These are phyloP conservation scores for Suhomyces guaymorum DNA, from an alignment of 1,139 yeast genomes.

Conservation along the genomic window DNA sequence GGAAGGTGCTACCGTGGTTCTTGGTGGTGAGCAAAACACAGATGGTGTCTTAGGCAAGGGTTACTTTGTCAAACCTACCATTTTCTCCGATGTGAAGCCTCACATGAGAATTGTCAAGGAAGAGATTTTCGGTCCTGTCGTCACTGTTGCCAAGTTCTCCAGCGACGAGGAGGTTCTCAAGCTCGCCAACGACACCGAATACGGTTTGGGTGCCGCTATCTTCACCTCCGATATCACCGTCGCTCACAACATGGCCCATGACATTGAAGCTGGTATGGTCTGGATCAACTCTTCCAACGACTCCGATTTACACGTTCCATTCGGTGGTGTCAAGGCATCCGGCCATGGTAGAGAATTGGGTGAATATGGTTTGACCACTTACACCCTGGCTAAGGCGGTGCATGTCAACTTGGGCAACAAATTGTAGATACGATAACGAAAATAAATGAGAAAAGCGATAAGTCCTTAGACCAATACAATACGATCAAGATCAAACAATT, in stretches of 20 bases:
- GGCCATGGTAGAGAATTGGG: conserved; percentile 92
- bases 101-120: conserved; percentile 55
- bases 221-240: conserved; percentile 28
- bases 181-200: conserved; percentile 52
- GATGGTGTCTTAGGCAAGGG: conserved; percentile 44
- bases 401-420: conserved; percentile 59
- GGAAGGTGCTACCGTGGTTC: conserved; percentile 55
- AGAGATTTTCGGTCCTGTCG: conserved; percentile 65
- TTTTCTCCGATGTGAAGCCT: conserved; percentile 54
- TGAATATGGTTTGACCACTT: conserved; percentile 72
- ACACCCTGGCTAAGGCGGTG: conserved; percentile 79
- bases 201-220: conserved; percentile 52
- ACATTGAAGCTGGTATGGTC: conserved; percentile 55
- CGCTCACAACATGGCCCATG: conserved; percentile 49
- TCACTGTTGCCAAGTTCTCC: conserved; percentile 50
- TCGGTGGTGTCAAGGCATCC: conserved; percentile 75
- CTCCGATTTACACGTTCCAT: conserved; percentile 73
- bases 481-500: no score
- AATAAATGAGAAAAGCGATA: not conserved
- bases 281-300: conserved; percentile 74
- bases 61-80: conserved; percentile 53
- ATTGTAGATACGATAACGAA: conserved; percentile 15
- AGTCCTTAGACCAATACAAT: no score
- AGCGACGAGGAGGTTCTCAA: conserved; percentile 55
- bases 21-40: conserved; percentile 47